Conservation (phyloP, 2,329 filamentous ascomycete species). For the Talaromyces sp. region DNA sequence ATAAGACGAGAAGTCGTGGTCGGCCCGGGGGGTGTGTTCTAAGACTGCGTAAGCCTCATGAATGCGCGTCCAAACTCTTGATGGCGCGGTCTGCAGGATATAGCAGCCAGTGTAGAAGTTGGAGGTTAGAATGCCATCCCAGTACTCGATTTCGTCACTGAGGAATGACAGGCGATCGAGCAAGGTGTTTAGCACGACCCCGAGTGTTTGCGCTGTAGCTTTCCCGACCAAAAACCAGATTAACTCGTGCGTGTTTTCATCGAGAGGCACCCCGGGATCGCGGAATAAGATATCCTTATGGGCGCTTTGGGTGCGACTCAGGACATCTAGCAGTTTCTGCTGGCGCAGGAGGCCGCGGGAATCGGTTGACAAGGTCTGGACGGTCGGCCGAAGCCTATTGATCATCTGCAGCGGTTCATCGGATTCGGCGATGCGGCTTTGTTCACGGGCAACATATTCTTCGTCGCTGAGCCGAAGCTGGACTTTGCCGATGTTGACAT, state of each 20-base stretch:
- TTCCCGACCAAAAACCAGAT: conserved; percentile 11
- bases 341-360: conserved; percentile 4
- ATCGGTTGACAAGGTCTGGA: conserved; percentile 6
- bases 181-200: conserved; percentile 1
- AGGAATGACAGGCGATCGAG: conserved; percentile 7
- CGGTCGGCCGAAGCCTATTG: conserved; percentile 1
- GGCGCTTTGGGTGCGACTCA: neutral
- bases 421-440: neutral
- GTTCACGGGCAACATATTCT: neutral
- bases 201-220: conserved; percentile 5
- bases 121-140: conserved; percentile 8
- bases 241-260: neutral
- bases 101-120: conserved; percentile 9
- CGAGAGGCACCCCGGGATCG: neutral
- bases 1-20: neutral
- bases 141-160: conserved; percentile 10
- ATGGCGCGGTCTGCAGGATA: conserved; percentile 7
- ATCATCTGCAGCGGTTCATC: neutral
- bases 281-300: neutral
- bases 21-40: neutral
- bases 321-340: conserved; percentile 4
- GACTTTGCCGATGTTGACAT: conserved; percentile 9
- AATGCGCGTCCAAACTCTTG: neutral
- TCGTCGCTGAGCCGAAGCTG: neutral
- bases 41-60: neutral